Base-by-base conservation (phyloP, 192 early-diverging fungal species). In the Haplosporangium gracile region DNA sequence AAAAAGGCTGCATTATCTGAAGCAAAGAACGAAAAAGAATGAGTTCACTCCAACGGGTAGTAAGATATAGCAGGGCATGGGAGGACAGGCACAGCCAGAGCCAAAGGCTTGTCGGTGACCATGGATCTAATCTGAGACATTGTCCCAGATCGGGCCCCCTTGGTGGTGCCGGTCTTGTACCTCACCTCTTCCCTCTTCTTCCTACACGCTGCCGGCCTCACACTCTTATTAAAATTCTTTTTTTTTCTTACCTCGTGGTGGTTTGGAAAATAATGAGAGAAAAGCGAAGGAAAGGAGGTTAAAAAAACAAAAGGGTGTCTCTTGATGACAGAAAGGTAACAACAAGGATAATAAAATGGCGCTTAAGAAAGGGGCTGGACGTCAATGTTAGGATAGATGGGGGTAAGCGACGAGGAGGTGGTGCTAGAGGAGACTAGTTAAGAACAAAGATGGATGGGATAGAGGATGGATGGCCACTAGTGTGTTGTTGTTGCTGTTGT, bases 101-200 rank as follows among this genome's bases (percentile, higher is more conserved):
- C 6, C 55, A 26, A n/a, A 26, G 55, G 55, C n/a, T 26, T 24
- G 60, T 65, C 29, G 60, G 29, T 32, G n/a, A 65, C 60, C 60
- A 65, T 65, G 60, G 60, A 65, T 34, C 60, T 65, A 65, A 65
- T 65, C 60, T 65, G 60, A 65, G 60, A 65, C 60, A 65, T 34
- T 65, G 60, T 65, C 29, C n/a, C 60, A 65, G 60, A 65, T 65
- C 60, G 60, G 60, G 60, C 26, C 60, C 60, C 60, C 49, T 32
- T 65, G 60, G 60, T 32, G 29, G 11, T 65, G 60, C 60, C 60
- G 24, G 55, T 6, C n/a, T 24, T 51, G 49, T 51, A 16, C 47
- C 15, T 51, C 49, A 16, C 49, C 20, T 51, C 47, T 20, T 49
- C 49, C 24, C 55, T 60, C 29, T 65, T 65, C 13, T 32, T 65